Conservation (phyloP, 2,329 filamentous ascomycete species). For the Coniochaeta sp. region DNA sequence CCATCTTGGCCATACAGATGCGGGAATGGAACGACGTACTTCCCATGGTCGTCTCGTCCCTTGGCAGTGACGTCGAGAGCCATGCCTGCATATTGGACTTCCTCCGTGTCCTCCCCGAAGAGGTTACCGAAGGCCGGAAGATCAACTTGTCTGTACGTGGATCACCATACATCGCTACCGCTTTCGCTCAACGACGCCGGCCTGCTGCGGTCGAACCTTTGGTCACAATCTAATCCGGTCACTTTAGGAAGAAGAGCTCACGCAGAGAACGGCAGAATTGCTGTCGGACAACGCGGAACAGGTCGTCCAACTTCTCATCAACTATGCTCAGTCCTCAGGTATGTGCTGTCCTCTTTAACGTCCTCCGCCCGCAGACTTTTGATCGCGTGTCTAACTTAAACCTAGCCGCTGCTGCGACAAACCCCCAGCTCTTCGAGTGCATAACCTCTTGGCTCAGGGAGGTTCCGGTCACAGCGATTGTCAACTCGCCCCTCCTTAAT, state of each 20-base stretch:
- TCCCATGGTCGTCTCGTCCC: slow-evolving; percentile 67
- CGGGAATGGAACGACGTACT: slow-evolving; percentile 91
- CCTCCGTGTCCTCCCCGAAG: slow-evolving; percentile 91
- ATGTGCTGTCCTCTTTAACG: slow-evolving; percentile 28
- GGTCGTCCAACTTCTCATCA: slow-evolving; percentile 79
- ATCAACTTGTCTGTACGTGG: slow-evolving; percentile 97
- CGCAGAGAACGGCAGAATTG: slow-evolving; percentile 76
- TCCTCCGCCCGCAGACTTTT: not conserved
- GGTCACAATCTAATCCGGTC: slow-evolving; percentile 37
- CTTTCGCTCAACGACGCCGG: slow-evolving; percentile 27
- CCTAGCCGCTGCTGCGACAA: slow-evolving; percentile 67
- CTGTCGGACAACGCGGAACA: slow-evolving; percentile 84
- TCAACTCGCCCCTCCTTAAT: slow-evolving; percentile 78
- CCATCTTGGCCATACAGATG: slow-evolving; percentile 95
- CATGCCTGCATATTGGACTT: slow-evolving; percentile 91
- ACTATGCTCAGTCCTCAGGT: slow-evolving; percentile 90
- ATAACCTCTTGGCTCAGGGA: slow-evolving; percentile 96
- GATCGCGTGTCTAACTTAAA: not conserved
- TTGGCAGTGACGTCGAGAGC: slow-evolving; percentile 70
- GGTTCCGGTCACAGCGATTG: slow-evolving; percentile 75
- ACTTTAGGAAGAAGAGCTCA: slow-evolving; percentile 90
- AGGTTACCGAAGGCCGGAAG: slow-evolving; percentile 98
- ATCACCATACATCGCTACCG: slow-evolving; percentile 44
- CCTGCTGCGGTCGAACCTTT: slow-evolving; percentile 24
- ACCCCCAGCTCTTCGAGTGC: slow-evolving; percentile 88